A percentile compares a stretch with the other conserved stretches of the same genome.
phyloP scores from a whole-genome alignment of 352 stramenopile species.

The Phytopythium litorale region DNA sequence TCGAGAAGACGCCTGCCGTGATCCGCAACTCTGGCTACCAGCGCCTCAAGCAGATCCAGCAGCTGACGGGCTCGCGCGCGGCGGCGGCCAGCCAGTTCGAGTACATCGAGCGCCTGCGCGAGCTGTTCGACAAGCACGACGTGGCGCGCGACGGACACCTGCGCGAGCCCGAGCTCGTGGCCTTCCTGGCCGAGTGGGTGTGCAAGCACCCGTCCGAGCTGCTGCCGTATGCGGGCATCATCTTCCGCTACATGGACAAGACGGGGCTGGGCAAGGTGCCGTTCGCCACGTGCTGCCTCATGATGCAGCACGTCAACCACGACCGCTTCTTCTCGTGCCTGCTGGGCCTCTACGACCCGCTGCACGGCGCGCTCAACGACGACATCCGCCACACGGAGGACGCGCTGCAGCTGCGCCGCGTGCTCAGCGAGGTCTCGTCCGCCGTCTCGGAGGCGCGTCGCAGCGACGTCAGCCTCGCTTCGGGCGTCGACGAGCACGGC shows the following conservation, averaged over 20 bases:
- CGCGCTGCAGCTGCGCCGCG: conserved; percentile 58
- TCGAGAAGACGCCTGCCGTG: conserved; percentile 66
- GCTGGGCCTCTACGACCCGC: conserved; percentile 75
- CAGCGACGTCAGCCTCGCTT: conserved; percentile 42
- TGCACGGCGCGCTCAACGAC: conserved; percentile 72
- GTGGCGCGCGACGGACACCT: conserved; percentile 59
- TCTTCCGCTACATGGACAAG: conserved; percentile 90
- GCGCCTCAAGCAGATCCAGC: conserved; percentile 78
- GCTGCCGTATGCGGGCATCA: conserved; percentile 70
- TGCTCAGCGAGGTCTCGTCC: conserved; percentile 72
- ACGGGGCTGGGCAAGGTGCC: conserved; percentile 71
- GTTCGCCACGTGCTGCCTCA: conserved; percentile 82
- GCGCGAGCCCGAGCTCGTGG: conserved; percentile 60
- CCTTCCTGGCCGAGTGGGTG: conserved; percentile 79
- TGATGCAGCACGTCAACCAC: conserved; percentile 87
- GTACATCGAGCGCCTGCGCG: conserved; percentile 76
- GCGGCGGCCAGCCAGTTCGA: conserved; percentile 72
- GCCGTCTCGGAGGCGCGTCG: conserved; percentile 51
- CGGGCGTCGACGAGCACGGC: conserved; percentile 20
- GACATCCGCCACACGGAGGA: conserved; percentile 63
- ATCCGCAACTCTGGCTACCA: conserved; percentile 74
- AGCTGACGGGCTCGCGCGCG: conserved; percentile 49
- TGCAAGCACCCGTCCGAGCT: conserved; percentile 81
- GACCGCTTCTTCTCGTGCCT: conserved; percentile 87
- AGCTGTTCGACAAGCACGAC: conserved; percentile 82